Evolutionary conservation across 2,329 filamentous ascomycete genomes (phyloP), one percentile per base, ranked within the genome.

Genomic region (Nemania sp.): DNA sequence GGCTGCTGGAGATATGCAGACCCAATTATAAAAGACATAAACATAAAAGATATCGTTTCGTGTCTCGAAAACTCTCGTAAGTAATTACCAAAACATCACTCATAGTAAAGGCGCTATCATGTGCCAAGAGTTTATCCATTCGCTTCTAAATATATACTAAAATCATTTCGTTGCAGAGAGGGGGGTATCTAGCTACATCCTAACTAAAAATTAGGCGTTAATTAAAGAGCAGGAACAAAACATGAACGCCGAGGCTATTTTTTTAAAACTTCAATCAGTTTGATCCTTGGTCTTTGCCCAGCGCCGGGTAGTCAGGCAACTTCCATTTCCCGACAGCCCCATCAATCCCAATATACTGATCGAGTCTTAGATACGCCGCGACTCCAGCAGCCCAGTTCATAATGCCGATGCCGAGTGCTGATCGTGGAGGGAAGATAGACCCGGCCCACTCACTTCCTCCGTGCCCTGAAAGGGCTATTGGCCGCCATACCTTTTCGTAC

Each of bases 401-500:
- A 27, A 73, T 54, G 24, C n/a, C 27, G 47, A 75, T 66, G 11
- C 70, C 73, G 41, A 72, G 58, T 49, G 38, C 47, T 11, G 73
- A 67, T 5, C 59, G 56, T 6, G 74, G 72, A 41, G 70, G 68
- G 2, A 58, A 66, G 13, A 74, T 18, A 8, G 52, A 54, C 2
- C 20, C 58, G 59, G 47, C 5, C 13, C 24, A 29, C 29, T 35
- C 10, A 32, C 47, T 38, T 64, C 54, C 24, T 67, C 66, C 67
- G 22, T 74, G 71, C 18, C 72, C 68, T 45, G 65, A 49, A 22
- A 71, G 54, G 2, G 73, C 68, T 27, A 71, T 65, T 3, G 74
- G 74, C n/a, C 74, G 69, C 22, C 73, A 71, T 20, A 55, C 66
- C 24, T 55, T 49, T 49, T 74, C 73, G 41, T 75, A 74, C 6